Percentiles rank a stretch among this genome's conserved stretches.
Evolutionary conservation across 228 moss, liverwort and hornwort genomes (phyloP).

Genomic region (Sphagnum magellanicum): DNA sequence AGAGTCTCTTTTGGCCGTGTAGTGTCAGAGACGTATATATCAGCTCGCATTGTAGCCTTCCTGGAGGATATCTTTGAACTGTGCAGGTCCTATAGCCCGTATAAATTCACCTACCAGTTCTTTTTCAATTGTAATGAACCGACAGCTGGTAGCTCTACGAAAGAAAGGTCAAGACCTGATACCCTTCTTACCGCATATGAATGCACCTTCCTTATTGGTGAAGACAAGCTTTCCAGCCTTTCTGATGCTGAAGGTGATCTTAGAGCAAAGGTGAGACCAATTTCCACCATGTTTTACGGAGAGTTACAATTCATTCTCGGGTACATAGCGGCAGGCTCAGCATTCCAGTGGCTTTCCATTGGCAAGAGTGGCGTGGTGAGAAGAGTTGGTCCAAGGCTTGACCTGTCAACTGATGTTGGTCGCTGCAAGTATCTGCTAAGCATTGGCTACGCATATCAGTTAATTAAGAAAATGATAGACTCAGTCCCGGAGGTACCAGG

Average conservation of each 20-base stretch:
- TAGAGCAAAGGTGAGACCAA: neutral
- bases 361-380: neutral
- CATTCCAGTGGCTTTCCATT: conserved; percentile 11
- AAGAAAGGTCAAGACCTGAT: conserved; percentile 5
- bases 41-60: neutral
- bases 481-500: conserved; percentile 2
- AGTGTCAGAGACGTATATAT: conserved; percentile 1
- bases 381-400: neutral
- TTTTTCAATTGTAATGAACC: neutral
- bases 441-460: conserved; percentile 4
- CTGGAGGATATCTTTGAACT: neutral
- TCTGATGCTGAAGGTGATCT: conserved; percentile 1
- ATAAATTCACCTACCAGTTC: neutral
- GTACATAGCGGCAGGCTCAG: conserved; percentile 1
- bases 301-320: conserved; percentile 5
- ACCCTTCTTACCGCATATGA: conserved; percentile 3
- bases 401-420: neutral
- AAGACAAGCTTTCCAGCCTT: conserved; percentile 2
- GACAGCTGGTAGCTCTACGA: neutral
- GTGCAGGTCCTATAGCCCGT: neutral
- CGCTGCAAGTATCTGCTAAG: neutral
- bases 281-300: conserved; percentile 2
- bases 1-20: neutral
- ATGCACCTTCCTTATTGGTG: conserved; percentile 10
- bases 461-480: conserved; percentile 5